Conservation (phyloP, 371 early-diverging fungal species). For the Parasitella parasitica region DNA sequence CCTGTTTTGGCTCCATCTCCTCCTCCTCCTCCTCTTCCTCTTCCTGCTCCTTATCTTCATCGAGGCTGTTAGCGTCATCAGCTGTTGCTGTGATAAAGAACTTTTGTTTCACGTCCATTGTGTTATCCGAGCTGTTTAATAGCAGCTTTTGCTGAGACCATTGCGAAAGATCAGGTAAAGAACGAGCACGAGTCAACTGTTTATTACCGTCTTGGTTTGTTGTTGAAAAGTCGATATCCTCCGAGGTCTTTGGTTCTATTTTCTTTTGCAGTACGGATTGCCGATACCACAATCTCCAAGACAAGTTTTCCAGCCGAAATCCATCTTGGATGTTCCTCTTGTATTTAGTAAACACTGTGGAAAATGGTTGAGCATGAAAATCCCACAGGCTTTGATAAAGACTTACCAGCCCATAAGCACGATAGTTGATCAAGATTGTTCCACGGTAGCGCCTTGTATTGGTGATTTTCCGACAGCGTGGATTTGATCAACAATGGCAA, state of each 20-base stretch:
- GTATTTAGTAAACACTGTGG: slow-evolving; percentile 20
- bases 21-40: slow-evolving; percentile 1
- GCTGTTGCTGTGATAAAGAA: slow-evolving; percentile 6
- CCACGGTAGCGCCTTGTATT: slow-evolving; percentile 16
- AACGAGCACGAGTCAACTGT: slow-evolving; percentile 10
- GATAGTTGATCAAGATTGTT: slow-evolving; percentile 26
- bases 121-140: neutral
- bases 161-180: slow-evolving; percentile 18
- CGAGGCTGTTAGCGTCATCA: neutral
- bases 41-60: neutral
- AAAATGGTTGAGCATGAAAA: neutral
- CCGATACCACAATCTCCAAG: slow-evolving; percentile 32
- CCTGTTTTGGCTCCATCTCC: neutral
- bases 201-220: neutral
- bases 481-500: slow-evolving; percentile 15
- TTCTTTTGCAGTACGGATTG: slow-evolving; percentile 23
- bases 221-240: slow-evolving; percentile 12
- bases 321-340: slow-evolving; percentile 23
- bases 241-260: slow-evolving; percentile 12
- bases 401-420: slow-evolving; percentile 21
- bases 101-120: neutral
- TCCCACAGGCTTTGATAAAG: no score
- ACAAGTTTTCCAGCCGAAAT: slow-evolving; percentile 29
- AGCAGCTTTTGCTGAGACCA: slow-evolving; percentile 4
- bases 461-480: slow-evolving; percentile 12